Evolutionary conservation across 352 stramenopile species (phyloP).

Genomic region (Peronospora tabacina): DNA sequence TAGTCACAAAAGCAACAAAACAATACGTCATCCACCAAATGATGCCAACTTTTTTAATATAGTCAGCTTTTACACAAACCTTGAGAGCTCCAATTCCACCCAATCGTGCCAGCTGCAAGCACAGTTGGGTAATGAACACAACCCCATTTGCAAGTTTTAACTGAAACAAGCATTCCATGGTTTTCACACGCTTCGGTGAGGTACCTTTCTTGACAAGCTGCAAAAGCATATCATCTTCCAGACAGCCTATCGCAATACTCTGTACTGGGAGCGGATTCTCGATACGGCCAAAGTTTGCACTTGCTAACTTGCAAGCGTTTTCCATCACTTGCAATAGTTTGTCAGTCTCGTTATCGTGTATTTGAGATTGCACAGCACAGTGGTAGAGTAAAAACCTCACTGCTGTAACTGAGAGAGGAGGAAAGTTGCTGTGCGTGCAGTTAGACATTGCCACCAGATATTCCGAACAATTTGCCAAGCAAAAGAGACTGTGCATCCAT

Average conservation of each 20-base stretch:
- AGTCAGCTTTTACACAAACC: slow-evolving; percentile 21
- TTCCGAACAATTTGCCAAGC: slow-evolving; percentile 34
- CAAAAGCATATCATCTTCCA: slow-evolving; percentile 24
- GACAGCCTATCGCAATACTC: slow-evolving; percentile 17
- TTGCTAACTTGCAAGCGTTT: slow-evolving; percentile 28
- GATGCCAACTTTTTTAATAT: neutral
- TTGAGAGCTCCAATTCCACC: slow-evolving; percentile 36
- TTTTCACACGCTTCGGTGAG: slow-evolving; percentile 21
- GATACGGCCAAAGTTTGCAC: slow-evolving; percentile 19
- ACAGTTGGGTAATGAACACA: slow-evolving; percentile 27
- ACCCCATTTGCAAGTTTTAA: slow-evolving; percentile 21
- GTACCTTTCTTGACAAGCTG: slow-evolving; percentile 17
- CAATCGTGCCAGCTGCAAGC: slow-evolving; percentile 28
- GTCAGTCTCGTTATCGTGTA: slow-evolving; percentile 26
- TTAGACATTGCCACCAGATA: slow-evolving; percentile 32
- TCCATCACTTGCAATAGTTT: slow-evolving; percentile 29
- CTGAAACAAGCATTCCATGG: slow-evolving; percentile 33
- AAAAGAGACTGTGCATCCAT: slow-evolving; percentile 24
- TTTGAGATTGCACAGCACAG: slow-evolving; percentile 28
- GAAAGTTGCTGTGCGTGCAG: slow-evolving; percentile 21
- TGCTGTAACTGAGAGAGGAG: slow-evolving; percentile 22
- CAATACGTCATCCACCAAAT: neutral
- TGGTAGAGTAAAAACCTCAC: slow-evolving; percentile 39
- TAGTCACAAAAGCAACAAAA: slow-evolving; percentile 4
- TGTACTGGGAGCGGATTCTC: slow-evolving; percentile 1